Conservation (phyloP, 2,329 filamentous ascomycete genomes). For the Sclerotinia sclerotiorum region DNA sequence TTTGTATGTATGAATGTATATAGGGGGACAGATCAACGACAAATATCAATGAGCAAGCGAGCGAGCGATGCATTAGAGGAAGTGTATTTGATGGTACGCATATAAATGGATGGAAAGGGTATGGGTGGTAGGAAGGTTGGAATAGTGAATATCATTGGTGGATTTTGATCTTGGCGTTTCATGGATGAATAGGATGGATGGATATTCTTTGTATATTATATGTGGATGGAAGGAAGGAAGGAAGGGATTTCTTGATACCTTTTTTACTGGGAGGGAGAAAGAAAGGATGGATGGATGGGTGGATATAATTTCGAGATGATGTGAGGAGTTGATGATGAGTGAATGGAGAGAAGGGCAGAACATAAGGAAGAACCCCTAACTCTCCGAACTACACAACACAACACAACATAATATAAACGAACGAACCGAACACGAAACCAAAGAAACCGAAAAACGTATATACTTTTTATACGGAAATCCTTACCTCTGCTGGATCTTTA, state of each 20-base stretch:
- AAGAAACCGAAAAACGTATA: background rate
- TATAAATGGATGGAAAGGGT: constrained; percentile 12
- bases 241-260: constrained; percentile 2
- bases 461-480: constrained; percentile 2
- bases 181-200: constrained; percentile 1
- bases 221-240: background rate
- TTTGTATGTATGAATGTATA: constrained; percentile 7
- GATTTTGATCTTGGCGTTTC: constrained; percentile 4
- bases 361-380: too few species aligned
- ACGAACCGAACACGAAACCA: background rate
- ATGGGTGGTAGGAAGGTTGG: background rate
- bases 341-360: background rate
- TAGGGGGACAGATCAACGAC: background rate
- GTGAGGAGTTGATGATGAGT: background rate
- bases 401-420: background rate
- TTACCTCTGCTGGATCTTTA: constrained; percentile 8
- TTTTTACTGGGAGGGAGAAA: background rate
- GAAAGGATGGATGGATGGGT: background rate
- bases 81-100: background rate
- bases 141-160: background rate
- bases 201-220: background rate
- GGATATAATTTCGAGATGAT: background rate
- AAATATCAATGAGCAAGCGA: background rate
- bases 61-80: constrained; percentile 15
- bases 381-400: too few species aligned